Conservation (phyloP, 345 rosid species). For the Mercurialis annua region DNA sequence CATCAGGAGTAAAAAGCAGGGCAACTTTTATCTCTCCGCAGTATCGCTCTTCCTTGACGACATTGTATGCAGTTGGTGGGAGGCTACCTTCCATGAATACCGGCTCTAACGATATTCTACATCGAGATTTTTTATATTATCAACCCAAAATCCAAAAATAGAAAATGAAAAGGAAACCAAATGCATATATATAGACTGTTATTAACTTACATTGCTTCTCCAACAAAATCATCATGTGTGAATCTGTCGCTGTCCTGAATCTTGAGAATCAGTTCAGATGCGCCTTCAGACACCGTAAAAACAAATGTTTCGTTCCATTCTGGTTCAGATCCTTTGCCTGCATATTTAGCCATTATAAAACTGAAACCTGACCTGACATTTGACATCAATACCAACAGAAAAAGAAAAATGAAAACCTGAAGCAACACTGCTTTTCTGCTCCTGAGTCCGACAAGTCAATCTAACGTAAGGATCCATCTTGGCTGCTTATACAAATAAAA, state of each 20-base stretch:
- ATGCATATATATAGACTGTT: no score
- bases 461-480: constrained; percentile 70
- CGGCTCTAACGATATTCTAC: constrained; percentile 60
- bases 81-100: constrained; percentile 54
- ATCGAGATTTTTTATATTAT: not conserved
- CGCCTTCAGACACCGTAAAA: constrained; percentile 23
- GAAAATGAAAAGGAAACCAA: not conserved
- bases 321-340: constrained; percentile 41
- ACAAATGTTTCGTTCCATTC: constrained; percentile 39
- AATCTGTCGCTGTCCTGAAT: constrained; percentile 28
- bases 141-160: not conserved
- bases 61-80: constrained; percentile 59
- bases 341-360: no score
- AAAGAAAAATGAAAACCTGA: constrained; percentile 36
- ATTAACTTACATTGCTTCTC: constrained; percentile 27
- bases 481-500: constrained; percentile 27
- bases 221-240: constrained; percentile 28
- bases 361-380: no score
- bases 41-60: constrained; percentile 61
- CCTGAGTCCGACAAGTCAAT: constrained; percentile 65
- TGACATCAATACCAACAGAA: not conserved
- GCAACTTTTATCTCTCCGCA: constrained; percentile 65
- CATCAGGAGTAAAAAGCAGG: constrained; percentile 53
- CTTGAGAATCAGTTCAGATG: constrained; percentile 24
- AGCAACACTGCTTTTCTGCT: constrained; percentile 66